Evolutionary conservation across 2,329 filamentous ascomycete species (phyloP).

Genomic region (Hymenoscyphus scutula): DNA sequence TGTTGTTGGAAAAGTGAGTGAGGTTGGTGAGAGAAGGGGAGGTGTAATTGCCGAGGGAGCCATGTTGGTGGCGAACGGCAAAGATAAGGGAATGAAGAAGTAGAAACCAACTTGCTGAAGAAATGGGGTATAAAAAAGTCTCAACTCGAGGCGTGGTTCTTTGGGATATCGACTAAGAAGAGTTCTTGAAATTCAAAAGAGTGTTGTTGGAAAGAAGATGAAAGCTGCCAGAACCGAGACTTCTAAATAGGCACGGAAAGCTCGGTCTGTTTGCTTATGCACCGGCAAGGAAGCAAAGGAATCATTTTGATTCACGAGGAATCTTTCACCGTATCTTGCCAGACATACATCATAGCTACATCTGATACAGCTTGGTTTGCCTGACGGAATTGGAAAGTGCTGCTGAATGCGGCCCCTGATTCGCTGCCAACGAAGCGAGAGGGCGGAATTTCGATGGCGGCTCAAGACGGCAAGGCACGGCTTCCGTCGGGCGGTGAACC

Average conservation of each 20-base stretch:
- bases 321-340: not conserved
- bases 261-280: not conserved
- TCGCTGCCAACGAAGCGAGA: not conserved
- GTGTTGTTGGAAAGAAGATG: not conserved
- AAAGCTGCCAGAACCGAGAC: not conserved
- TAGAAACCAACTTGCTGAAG: not conserved
- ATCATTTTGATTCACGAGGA: not conserved
- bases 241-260: slow-evolving; percentile 6
- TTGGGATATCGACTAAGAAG: not conserved
- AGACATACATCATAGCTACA: not conserved
- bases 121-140: not conserved
- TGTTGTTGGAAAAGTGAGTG: slow-evolving; percentile 39
- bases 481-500: slow-evolving; percentile 7
- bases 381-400: slow-evolving; percentile 10
- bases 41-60: slow-evolving; percentile 30
- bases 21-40: slow-evolving; percentile 26
- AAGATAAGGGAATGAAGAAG: not conserved
- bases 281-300: not conserved
- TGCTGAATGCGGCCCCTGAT: not conserved
- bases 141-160: not conserved
- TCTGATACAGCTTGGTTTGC: slow-evolving; percentile 1
- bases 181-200: not conserved
- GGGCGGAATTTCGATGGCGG: slow-evolving; percentile 5
- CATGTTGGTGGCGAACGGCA: slow-evolving; percentile 21
- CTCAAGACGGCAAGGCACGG: slow-evolving; percentile 14